Evolutionary conservation across 2,329 filamentous ascomycete species (phyloP).

Genomic region (Aquanectria penicillioides): DNA sequence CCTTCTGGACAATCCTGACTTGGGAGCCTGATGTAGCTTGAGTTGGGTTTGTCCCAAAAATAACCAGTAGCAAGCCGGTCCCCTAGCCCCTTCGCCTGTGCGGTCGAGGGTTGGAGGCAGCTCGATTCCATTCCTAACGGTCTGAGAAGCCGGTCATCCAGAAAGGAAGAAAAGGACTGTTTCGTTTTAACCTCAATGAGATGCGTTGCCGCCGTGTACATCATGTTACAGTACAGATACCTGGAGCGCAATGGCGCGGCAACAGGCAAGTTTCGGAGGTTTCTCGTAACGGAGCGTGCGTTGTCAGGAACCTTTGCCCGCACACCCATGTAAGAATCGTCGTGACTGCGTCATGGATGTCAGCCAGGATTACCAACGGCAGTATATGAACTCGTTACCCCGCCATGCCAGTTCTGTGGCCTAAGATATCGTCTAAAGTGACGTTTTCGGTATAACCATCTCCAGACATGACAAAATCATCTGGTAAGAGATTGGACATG

Average conservation of each 20-base stretch:
- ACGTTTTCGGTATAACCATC: slow-evolving; percentile 28
- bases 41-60: slow-evolving; percentile 16
- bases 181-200: slow-evolving; percentile 35
- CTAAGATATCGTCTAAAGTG: slow-evolving; percentile 38
- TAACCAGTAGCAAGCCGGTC: slow-evolving; percentile 27
- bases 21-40: slow-evolving; percentile 3
- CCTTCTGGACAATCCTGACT: slow-evolving; percentile 35
- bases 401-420: slow-evolving; percentile 41
- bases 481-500: slow-evolving; percentile 39
- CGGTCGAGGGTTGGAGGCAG: slow-evolving; percentile 34
- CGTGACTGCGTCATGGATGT: slow-evolving; percentile 28
- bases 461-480: slow-evolving; percentile 40
- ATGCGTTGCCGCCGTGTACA: slow-evolving; percentile 41
- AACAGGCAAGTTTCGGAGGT: slow-evolving; percentile 39
- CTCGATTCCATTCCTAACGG: slow-evolving; percentile 41
- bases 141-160: slow-evolving; percentile 34
- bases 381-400: slow-evolving; percentile 11
- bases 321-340: slow-evolving; percentile 36
- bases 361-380: not conserved
- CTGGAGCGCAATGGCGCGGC: slow-evolving; percentile 34
- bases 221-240: slow-evolving; percentile 43
- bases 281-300: slow-evolving; percentile 38
- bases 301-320: slow-evolving; percentile 30
- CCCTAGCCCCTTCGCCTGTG: slow-evolving; percentile 29
- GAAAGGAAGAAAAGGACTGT: slow-evolving; percentile 34